Evolutionary conservation across 192 early-diverging fungal genomes (phyloP), one percentile per base, ranked within the genome.

Genomic region (Coemansia nantahalensis): DNA sequence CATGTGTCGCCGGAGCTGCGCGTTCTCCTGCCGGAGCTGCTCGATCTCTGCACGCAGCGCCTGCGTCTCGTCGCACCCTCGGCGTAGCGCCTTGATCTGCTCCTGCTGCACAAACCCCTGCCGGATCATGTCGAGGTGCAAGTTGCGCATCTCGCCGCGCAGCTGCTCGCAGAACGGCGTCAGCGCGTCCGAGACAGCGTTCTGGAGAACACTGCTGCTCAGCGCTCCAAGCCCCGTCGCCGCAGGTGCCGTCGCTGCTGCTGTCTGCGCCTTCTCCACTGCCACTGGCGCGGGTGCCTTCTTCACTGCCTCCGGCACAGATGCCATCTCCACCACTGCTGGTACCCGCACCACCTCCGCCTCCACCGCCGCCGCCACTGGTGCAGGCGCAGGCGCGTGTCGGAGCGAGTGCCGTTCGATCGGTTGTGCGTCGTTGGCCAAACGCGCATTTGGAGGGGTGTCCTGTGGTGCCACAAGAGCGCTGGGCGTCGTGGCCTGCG

Each of bases 71-170:
- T 38, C 38, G 34, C 65, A 63, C 45, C 63, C 71, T 13, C 48
- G 36, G 33, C 61, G 63, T 51, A 75, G 55, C 17, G 48, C 40
- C 23, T 30, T 41, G 21, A 75, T 44, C 51, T 68, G 71, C 35
- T 75, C 64, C 42, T 75, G 65, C 36, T 66, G 59, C 13, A 75
- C 56, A 52, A 68, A 67, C 30, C 59, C 48, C 14, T 68, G 65
- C 26, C 71, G 59, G 22, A 75, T 62, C 47, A 75, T 63, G 21
- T 75, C 71, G 10, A 75, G 60, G 35, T 75, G 71, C 41, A 75
- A 42, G 43, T 75, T 75, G 39, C 63, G 65, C 32, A 75, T 68
- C 35, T 75, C 64, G 51, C 56, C 61, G 33, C 71, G 55, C 15
- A 75, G 31, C 31, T 75, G 65, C 30, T 75, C 64, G 23, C 71